Evolutionary conservation across 495 filamentous ascomycete genomes (phyloP).

Genomic region (Endocarpon pusillum): DNA sequence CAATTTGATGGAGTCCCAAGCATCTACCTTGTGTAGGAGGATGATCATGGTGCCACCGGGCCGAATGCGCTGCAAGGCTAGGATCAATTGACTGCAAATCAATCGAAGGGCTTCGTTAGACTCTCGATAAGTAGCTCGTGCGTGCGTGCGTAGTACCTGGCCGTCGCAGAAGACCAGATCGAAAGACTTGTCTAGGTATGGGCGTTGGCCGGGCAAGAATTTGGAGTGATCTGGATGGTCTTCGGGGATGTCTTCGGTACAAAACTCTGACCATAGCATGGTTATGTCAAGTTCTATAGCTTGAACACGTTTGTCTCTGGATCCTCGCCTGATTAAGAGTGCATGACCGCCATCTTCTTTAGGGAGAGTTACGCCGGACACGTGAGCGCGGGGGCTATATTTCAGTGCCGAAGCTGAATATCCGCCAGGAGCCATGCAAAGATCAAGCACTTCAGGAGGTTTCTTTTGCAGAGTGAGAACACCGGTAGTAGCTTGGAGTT

Average conservation of each 20-base stretch:
- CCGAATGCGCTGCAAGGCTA: constrained; percentile 29
- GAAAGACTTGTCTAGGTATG: constrained; percentile 18
- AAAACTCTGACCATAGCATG: constrained; percentile 37
- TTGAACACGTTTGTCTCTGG: constrained; percentile 4
- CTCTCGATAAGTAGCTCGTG: constrained; percentile 24
- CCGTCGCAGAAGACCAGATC: constrained; percentile 42
- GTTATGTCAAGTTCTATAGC: constrained; percentile 32
- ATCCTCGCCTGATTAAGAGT: constrained; percentile 16
- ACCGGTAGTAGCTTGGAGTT: constrained; percentile 12
- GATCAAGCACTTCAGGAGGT: constrained; percentile 21
- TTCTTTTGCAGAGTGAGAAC: too few species aligned
- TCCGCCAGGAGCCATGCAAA: constrained; percentile 42
- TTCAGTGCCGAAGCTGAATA: constrained; percentile 23
- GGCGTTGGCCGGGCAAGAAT: constrained; percentile 19
- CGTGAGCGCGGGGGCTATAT: constrained; percentile 18
- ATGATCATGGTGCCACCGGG: constrained; percentile 30
- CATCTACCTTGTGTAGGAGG: constrained; percentile 33
- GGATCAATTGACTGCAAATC: constrained; percentile 24
- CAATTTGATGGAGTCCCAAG: constrained; percentile 20
- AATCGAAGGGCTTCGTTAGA: constrained; percentile 24
- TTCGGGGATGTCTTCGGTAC: constrained; percentile 19
- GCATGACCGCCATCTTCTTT: constrained; percentile 23
- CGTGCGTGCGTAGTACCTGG: constrained; percentile 32
- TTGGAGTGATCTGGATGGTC: constrained; percentile 24
- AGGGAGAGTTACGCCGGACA: constrained; percentile 28